Evolutionary conservation across 805 yeast genomes (phyloP), one percentile per base, ranked within the genome.

Genomic region (Kluyveromyces starmeri): DNA sequence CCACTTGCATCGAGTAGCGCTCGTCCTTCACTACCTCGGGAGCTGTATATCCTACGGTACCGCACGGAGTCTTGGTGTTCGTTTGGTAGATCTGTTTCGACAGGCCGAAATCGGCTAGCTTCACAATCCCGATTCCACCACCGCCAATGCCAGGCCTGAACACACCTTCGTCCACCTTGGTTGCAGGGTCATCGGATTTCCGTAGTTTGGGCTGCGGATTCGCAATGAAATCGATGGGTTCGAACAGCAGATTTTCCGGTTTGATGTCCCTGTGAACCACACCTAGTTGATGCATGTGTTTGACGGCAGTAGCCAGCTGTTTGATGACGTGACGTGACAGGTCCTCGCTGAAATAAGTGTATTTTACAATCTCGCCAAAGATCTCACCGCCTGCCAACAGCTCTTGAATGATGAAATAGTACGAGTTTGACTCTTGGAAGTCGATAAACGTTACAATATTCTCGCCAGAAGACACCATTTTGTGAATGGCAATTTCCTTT

Each of bases 1-100:
- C 98, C 23, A 92, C 98, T 43, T 86, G 81, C 63, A 83, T 85
- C 2, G 95, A 83, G 54, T 92, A 92, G 30, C 78, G 70, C 62
- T 88, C 94, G 58, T 92, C 97, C 44, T 81, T 78, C 26, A 92
- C 97, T 47, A 92, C 89, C 59, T 92, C 98, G 0, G 98, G 98
- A 0, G 98, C 98, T 2, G 97, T 89, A 53, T 92, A 92, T 3
- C 97, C 97, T 12, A 92, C 96, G 1, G 98, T 92, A 34, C 98
- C 98, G 62, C 98, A 92, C 0, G 98, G 98, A 1, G 98, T 92
- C 69, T 85, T 84, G 15, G 96, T 83, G 48, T 83, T 83, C 32
- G 78, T 72, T 50, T 81, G 83, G 78, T 86, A 81, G 20, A 89
- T 76, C 52, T 86, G 83, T 59, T 92, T 92, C 3, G 95, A 84